phyloP scores from a whole-genome alignment of 1,139 yeast genomes.

The Debaryomyces sp. region DNA sequence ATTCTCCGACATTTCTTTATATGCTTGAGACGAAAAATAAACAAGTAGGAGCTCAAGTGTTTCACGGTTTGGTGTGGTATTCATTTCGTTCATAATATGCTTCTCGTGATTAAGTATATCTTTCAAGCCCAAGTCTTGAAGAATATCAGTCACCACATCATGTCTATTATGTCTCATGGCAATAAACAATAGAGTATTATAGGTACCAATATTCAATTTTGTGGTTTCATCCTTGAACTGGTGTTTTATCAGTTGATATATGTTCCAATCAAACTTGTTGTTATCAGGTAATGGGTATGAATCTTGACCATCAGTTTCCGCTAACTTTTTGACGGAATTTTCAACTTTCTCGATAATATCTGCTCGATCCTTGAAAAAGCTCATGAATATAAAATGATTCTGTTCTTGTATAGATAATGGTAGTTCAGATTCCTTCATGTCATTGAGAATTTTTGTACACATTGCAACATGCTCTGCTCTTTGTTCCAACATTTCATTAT shows the following conservation, averaged over 20 bases:
- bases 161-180: conserved; percentile 28
- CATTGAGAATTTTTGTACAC: conserved; percentile 29
- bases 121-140: conserved; percentile 13
- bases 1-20: background rate
- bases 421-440: conserved; percentile 25
- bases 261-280: conserved; percentile 22
- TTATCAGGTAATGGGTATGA: conserved; percentile 3
- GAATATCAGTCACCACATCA: conserved; percentile 18
- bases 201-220: conserved; percentile 18
- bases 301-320: conserved; percentile 1
- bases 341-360: conserved; percentile 20
- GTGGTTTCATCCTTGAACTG: background rate
- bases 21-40: conserved; percentile 13
- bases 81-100: background rate
- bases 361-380: conserved; percentile 34
- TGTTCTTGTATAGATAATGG: conserved; percentile 37
- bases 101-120: background rate
- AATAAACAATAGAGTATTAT: conserved; percentile 27
- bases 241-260: conserved; percentile 17
- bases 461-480: conserved; percentile 23
- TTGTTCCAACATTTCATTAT: conserved; percentile 21
- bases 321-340: conserved; percentile 6
- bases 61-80: conserved; percentile 9
- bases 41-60: conserved; percentile 17
- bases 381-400: conserved; percentile 28